Percentiles rank a stretch among this genome's conserved stretches.
Conservation (phyloP, 352 stramenopile species). For the Pythium myriotylum region DNA sequence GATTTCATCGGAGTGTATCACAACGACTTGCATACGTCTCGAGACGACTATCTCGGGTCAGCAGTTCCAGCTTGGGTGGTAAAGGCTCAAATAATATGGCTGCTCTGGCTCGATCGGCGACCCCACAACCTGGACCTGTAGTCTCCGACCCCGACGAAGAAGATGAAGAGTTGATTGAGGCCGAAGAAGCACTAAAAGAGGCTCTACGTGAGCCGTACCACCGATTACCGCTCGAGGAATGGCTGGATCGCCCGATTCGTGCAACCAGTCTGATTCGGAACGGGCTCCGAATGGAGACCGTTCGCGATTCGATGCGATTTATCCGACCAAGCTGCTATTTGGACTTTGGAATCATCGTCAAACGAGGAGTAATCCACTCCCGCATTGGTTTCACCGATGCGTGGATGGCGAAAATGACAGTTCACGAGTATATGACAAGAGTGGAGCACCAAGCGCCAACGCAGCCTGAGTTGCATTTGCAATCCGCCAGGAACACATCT, state of each 20-base stretch:
- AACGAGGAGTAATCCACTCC: slow-evolving; percentile 26
- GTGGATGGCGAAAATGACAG: slow-evolving; percentile 23
- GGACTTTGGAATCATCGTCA: slow-evolving; percentile 46
- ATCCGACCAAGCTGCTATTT: slow-evolving; percentile 49
- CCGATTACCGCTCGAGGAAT: slow-evolving; percentile 23
- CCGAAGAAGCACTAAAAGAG: background rate
- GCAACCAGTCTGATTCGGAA: slow-evolving; percentile 49
- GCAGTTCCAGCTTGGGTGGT: background rate
- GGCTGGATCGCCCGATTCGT: slow-evolving; percentile 44
- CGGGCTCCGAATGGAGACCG: slow-evolving; percentile 40
- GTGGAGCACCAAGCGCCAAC: slow-evolving; percentile 4
- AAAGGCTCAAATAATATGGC: background rate
- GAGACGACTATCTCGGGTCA: background rate
- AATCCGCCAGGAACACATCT: no score
- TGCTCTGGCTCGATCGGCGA: no score
- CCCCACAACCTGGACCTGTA: background rate
- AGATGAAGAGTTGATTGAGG: background rate
- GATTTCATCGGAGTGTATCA: background rate
- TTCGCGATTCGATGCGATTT: slow-evolving; percentile 28
- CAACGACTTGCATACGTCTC: background rate
- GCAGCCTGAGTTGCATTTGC: background rate
- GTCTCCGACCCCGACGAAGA: slow-evolving; percentile 3
- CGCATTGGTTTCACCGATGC: slow-evolving; percentile 20
- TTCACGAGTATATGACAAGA: slow-evolving; percentile 25
- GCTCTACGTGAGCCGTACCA: slow-evolving; percentile 15